Percentiles rank a stretch among this genome's conserved stretches.
These are phyloP conservation scores for Cladophialophora bantiana DNA, from an alignment of 2,329 filamentous ascomycete species.

Conservation along the genomic window DNA sequence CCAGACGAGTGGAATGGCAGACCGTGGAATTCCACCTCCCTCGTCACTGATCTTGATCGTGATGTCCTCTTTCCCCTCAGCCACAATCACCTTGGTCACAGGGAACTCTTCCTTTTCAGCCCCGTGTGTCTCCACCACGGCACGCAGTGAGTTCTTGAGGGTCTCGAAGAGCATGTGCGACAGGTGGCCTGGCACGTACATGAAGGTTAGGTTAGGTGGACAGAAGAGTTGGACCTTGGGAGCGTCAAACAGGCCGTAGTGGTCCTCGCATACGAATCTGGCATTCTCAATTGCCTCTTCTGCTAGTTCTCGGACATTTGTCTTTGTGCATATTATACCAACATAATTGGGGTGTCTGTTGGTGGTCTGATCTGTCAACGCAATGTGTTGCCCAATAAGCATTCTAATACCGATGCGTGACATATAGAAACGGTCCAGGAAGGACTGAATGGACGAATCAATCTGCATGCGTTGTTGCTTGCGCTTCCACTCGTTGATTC, in stretches of 20 bases:
- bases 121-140: slow-evolving; percentile 93
- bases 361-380: slow-evolving; percentile 89
- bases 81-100: slow-evolving; percentile 95
- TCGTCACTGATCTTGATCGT: slow-evolving; percentile 98
- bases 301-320: slow-evolving; percentile 91
- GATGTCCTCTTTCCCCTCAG: slow-evolving; percentile 97
- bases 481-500: slow-evolving; percentile 97
- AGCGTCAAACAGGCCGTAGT: slow-evolving; percentile 96
- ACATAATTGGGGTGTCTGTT: slow-evolving; percentile 92
- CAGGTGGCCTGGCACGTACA: slow-evolving; percentile 99
- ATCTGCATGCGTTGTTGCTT: slow-evolving; percentile 97
- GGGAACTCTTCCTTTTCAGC: slow-evolving; percentile 96
- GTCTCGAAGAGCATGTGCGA: slow-evolving; percentile 99
- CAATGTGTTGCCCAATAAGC: slow-evolving; percentile 98
- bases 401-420: slow-evolving; percentile 98
- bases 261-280: slow-evolving; percentile 98
- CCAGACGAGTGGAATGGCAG: slow-evolving; percentile 96
- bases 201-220: slow-evolving; percentile 92
- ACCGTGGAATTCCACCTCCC: slow-evolving; percentile 92
- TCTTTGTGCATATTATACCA: slow-evolving; percentile 98
- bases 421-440: slow-evolving; percentile 99
- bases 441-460: slow-evolving; percentile 91
- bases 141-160: slow-evolving; percentile 95
- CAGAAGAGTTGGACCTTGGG: slow-evolving; percentile 97
- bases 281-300: slow-evolving; percentile 98